Conservation (phyloP, 768 basidiomycete genomes). For the Tricholoma matsutake region DNA sequence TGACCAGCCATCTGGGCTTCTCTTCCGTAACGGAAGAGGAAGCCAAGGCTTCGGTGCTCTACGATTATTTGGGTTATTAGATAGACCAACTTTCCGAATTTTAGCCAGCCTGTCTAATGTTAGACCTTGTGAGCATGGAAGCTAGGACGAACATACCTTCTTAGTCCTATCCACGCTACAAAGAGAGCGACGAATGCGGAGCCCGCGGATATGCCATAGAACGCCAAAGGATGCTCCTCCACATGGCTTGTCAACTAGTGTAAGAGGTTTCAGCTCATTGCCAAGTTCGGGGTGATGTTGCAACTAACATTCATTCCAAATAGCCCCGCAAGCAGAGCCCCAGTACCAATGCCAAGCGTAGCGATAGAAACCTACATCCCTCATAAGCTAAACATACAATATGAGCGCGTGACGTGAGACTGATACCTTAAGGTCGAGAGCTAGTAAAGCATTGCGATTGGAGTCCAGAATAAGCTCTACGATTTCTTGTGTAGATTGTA, state of each 20-base stretch:
- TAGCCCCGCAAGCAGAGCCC: constrained; percentile 85
- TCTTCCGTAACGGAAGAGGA: constrained; percentile 43
- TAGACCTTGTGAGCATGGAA: constrained; percentile 9
- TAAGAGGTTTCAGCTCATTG: constrained; percentile 12
- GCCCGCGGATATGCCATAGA: constrained; percentile 58
- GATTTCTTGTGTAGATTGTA: constrained; percentile 97
- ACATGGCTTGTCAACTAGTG: constrained; percentile 68
- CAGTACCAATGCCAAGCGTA: constrained; percentile 89
- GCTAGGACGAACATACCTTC: constrained; percentile 42
- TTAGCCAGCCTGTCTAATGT: constrained; percentile 34
- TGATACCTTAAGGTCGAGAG: constrained; percentile 82
- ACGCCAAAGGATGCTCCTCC: constrained; percentile 73
- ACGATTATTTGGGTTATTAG: constrained; percentile 29
- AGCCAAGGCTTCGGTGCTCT: constrained; percentile 36
- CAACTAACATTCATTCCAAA: constrained; percentile 94
- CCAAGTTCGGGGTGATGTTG: constrained; percentile 5
- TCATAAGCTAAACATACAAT: constrained; percentile 9
- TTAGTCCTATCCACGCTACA: constrained; percentile 64
- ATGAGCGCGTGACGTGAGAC: background rate
- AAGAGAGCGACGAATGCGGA: constrained; percentile 57
- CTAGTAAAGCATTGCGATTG: constrained; percentile 89
- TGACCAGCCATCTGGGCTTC: constrained; percentile 41
- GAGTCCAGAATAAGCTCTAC: constrained; percentile 95
- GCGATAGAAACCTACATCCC: constrained; percentile 76
- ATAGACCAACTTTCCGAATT: constrained; percentile 47